These are phyloP conservation scores for Microdochium paspali DNA, from an alignment of 2,329 filamentous ascomycete species.

Conservation along the genomic window DNA sequence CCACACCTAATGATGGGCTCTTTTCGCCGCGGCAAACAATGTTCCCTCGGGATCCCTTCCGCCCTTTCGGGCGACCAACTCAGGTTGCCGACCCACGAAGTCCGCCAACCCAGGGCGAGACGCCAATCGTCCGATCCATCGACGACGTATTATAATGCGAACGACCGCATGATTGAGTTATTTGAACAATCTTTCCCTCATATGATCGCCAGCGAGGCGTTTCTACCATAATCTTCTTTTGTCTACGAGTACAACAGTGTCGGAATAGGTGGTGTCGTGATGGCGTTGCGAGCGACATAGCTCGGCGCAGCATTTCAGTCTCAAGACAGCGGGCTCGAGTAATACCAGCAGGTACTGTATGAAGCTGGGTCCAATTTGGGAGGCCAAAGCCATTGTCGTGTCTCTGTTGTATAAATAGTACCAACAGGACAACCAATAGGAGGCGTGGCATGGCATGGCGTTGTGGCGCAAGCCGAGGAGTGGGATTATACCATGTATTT, in stretches of 20 bases:
- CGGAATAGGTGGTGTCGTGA: not conserved
- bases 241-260: not conserved
- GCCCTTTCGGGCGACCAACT: conserved; percentile 38
- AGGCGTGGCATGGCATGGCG: no score
- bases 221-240: not conserved
- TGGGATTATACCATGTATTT: no score
- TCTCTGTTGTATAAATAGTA: no score
- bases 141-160: conserved; percentile 58
- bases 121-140: conserved; percentile 68
- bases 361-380: no score
- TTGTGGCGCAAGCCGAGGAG: no score
- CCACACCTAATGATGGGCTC: conserved; percentile 39
- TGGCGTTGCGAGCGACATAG: no score
- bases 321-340: no score
- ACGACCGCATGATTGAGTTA: not conserved
- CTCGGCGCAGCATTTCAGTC: no score
- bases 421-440: no score
- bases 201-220: not conserved
- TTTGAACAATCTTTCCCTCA: not conserved
- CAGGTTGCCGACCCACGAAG: conserved; percentile 59
- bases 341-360: no score
- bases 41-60: conserved; percentile 45
- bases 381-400: no score
- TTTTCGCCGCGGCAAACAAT: conserved; percentile 43
- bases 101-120: conserved; percentile 64